Conservation (phyloP, 2,329 filamentous ascomycete genomes). For the Didymellaceae sp. region DNA sequence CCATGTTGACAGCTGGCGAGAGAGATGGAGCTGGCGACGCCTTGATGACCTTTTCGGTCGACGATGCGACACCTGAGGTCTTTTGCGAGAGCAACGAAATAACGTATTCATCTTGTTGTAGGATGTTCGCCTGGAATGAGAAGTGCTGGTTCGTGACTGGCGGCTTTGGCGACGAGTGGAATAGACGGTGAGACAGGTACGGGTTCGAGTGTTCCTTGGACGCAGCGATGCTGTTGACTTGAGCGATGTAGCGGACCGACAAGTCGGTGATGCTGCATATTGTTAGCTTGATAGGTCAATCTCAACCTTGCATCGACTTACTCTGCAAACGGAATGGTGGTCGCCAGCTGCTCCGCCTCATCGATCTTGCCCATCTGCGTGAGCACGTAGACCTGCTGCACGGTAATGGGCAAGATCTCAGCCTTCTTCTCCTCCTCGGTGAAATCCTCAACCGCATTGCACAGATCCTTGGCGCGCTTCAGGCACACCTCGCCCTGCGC, state of each 20-base stretch:
- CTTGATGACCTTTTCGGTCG: conserved; percentile 59
- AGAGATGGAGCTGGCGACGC: conserved; percentile 55
- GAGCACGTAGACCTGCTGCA: conserved; percentile 78
- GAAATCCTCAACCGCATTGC: conserved; percentile 75
- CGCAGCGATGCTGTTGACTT: conserved; percentile 67
- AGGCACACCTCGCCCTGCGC: conserved; percentile 70
- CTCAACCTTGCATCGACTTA: conserved; percentile 49
- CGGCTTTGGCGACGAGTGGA: conserved; percentile 61
- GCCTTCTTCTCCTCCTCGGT: conserved; percentile 74
- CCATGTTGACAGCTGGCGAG: conserved; percentile 59
- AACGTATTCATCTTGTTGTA: conserved; percentile 69
- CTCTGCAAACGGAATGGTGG: conserved; percentile 67
- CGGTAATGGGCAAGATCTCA: conserved; percentile 76
- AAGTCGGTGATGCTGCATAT: conserved; percentile 66
- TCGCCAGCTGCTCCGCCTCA: conserved; percentile 69
- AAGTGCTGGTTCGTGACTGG: conserved; percentile 71
- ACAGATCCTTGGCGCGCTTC: conserved; percentile 73
- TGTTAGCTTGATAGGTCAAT: conserved; percentile 17
- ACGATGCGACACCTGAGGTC: conserved; percentile 66
- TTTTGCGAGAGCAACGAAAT: conserved; percentile 73
- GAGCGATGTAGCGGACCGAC: conserved; percentile 69
- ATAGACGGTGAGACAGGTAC: conserved; percentile 69
- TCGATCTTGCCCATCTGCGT: conserved; percentile 68
- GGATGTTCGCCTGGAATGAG: conserved; percentile 68
- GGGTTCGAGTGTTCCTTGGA: conserved; percentile 64